phyloP scores from a whole-genome alignment of 345 rosid species.

The Pistacia integerrima region DNA sequence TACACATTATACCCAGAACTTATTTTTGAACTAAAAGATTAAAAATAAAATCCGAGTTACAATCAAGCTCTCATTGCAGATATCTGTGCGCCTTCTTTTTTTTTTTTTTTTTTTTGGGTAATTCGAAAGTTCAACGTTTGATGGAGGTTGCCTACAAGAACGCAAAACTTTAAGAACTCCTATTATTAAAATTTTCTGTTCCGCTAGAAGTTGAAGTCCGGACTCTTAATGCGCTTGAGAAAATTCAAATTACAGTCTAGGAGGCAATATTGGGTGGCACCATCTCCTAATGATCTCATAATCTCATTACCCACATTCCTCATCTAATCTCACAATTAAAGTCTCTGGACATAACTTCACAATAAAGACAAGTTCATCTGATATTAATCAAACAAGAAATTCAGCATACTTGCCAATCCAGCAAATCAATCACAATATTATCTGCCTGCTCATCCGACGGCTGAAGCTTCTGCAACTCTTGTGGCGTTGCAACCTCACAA shows the following conservation, averaged over 20 bases:
- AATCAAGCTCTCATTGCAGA: too few species aligned
- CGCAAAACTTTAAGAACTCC: too few species aligned
- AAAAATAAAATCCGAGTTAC: too few species aligned
- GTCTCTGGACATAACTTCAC: neutral
- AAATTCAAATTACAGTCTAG: neutral
- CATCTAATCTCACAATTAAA: neutral
- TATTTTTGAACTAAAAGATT: too few species aligned
- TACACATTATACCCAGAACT: too few species aligned
- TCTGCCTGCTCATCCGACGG: constrained; percentile 45
- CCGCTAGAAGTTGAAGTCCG: too few species aligned
- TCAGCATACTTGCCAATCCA: constrained; percentile 75
- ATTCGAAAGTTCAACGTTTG: too few species aligned
- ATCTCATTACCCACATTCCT: neutral
- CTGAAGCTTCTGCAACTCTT: constrained; percentile 58
- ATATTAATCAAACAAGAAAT: neutral
- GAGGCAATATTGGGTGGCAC: neutral
- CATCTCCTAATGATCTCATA: neutral
- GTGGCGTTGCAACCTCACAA: constrained; percentile 58
- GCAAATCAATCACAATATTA: constrained; percentile 59
- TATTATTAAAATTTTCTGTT: too few species aligned
- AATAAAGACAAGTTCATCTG: neutral
- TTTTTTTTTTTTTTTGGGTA: too few species aligned
- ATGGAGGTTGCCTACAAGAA: too few species aligned
- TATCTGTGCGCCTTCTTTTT: too few species aligned
- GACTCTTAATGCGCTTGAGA: too few species aligned